Base-by-base conservation (phyloP, 305 asterid species). In the Solanum hybrid region DNA sequence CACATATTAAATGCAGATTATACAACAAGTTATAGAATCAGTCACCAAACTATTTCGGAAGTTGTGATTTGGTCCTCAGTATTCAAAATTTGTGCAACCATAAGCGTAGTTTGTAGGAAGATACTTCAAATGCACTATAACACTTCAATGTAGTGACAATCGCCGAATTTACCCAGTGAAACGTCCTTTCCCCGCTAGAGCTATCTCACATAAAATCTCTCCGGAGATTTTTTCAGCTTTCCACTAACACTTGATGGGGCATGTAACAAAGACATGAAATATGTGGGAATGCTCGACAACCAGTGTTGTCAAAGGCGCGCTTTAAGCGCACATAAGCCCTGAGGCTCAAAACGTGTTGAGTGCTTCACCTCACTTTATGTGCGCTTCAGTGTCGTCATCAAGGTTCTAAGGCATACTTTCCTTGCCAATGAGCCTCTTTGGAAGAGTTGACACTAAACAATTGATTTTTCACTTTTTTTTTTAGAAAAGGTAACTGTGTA, bases 401-500 rank as follows among this genome's bases (percentile, higher is more conserved):
- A 60, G 27, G 71, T 60, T 60, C 71, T 60, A 60, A 60, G 26
- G 71, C 71, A 60, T 60, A 60, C 71, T 60, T 60, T 60, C 26
- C 26, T 60, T 60, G 71, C 71, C 71, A 60, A 60, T 22, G 71
- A 60, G 19, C 71, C 26, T 60, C 26, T 19, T 60, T 8, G 3
- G 71, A 60, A 60, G 71, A 60, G 11, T 19, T 19, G 71, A 17
- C 71, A 60, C 24, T 11, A 60, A 60, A 60, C 71, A 7, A 60
- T 60, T 7, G 71, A 60, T 19, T 95, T 97, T 91, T 99, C 95
- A 88, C 22, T 45, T 42, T 3, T 42, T 12, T 42, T 42, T 42
- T 42, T 1, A 42, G 19, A 13, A 42, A 42, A 42, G 60, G 19
- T 42, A 42, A 0, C 1, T 4, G 7, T 42, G 60, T 42, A 42